A percentile compares a stretch with the other conserved stretches of the same genome.
Evolutionary conservation across 2,329 filamentous ascomycete species (phyloP).

Genomic region (Stemphylium vesicarium): DNA sequence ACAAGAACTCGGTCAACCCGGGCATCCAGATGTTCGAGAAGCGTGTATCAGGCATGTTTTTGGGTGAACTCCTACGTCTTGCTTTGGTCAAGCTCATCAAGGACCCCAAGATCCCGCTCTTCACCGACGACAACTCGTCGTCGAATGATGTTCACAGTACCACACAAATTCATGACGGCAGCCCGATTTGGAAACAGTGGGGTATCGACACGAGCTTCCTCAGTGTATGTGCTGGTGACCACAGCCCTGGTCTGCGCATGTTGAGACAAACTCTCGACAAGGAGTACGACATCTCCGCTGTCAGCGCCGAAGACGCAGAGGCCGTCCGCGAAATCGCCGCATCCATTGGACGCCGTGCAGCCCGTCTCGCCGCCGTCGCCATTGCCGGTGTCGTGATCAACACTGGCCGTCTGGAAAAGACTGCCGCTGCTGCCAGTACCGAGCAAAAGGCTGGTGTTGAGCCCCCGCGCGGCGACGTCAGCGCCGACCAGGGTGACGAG

Average conservation of each 20-base stretch:
- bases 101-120: constrained; percentile 70
- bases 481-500: constrained; percentile 65
- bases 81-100: constrained; percentile 75
- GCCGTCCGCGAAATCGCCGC: constrained; percentile 83
- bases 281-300: constrained; percentile 75
- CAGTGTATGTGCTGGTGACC: constrained; percentile 84
- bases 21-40: constrained; percentile 99
- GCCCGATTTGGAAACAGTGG: constrained; percentile 76
- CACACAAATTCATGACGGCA: constrained; percentile 65
- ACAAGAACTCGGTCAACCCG: constrained; percentile 83
- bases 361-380: constrained; percentile 84
- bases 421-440: constrained; percentile 44
- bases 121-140: constrained; percentile 76
- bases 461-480: constrained; percentile 39
- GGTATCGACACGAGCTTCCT: constrained; percentile 90
- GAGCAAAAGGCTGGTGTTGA: constrained; percentile 45
- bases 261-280: constrained; percentile 80
- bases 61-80: constrained; percentile 89
- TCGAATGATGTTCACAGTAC: constrained; percentile 72
- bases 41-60: constrained; percentile 96
- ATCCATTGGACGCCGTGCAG: constrained; percentile 86
- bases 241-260: constrained; percentile 71
- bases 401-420: constrained; percentile 69
- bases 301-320: constrained; percentile 82
- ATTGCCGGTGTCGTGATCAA: constrained; percentile 84